These are phyloP conservation scores for Macroventuria anomochaeta DNA, from an alignment of 2,329 filamentous ascomycete species.

Conservation along the genomic window DNA sequence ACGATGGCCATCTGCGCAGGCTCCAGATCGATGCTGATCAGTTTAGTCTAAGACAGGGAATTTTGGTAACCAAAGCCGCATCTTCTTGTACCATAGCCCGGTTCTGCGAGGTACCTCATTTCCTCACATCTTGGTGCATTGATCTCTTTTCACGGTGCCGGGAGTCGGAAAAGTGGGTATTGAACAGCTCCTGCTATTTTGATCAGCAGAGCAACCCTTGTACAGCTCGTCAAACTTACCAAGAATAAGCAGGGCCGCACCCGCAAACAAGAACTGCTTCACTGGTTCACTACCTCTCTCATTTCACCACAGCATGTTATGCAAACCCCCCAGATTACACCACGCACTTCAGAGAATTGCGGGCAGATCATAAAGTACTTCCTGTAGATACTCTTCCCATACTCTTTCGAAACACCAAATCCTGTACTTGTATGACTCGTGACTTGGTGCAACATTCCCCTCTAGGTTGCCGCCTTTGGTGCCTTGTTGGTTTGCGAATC, in stretches of 20 bases:
- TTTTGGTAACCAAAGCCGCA: neutral
- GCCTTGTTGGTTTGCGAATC: no score
- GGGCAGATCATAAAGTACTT: no score
- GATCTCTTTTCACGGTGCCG: neutral
- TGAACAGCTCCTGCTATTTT: neutral
- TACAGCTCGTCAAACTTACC: neutral
- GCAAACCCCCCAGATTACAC: neutral
- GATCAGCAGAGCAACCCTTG: neutral
- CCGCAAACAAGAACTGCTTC: neutral
- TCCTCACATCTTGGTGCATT: neutral
- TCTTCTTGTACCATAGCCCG: neutral
- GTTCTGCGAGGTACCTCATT: neutral
- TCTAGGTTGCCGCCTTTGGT: no score
- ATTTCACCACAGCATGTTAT: neutral
- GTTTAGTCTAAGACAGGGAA: neutral
- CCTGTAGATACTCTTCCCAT: neutral
- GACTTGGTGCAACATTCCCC: no score
- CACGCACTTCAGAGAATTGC: no score
- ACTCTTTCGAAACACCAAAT: slow-evolving; percentile 21
- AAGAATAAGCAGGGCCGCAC: neutral
- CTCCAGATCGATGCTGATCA: slow-evolving; percentile 16
- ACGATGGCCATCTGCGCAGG: slow-evolving; percentile 14
- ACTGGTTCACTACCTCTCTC: neutral
- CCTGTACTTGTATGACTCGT: no score
- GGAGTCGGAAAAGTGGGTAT: slow-evolving; percentile 1